These are phyloP conservation scores for Babjeviella inositovora DNA, from an alignment of 805 yeast species.

Conservation along the genomic window DNA sequence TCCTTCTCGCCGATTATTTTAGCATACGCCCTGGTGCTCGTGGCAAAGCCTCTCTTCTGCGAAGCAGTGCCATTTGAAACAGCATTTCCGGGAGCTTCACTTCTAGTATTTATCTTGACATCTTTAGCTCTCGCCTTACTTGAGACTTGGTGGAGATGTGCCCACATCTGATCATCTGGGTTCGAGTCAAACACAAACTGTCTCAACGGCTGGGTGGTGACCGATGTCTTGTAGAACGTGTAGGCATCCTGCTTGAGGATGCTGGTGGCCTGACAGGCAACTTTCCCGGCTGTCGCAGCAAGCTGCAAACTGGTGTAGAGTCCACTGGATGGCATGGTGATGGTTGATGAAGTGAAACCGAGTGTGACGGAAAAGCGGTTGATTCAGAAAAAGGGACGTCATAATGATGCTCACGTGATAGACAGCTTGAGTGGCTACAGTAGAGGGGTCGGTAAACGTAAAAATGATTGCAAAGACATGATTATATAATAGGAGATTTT, in stretches of 20 bases:
- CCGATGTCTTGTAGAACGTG: slow-evolving; percentile 8
- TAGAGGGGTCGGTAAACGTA: no score
- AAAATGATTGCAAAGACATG: no score
- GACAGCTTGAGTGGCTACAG: no score
- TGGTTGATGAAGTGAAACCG: no score
- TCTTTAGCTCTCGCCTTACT: slow-evolving; percentile 10
- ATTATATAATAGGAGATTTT: no score
- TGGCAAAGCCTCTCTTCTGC: slow-evolving; percentile 1
- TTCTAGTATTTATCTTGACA: slow-evolving; percentile 3
- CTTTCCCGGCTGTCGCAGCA: slow-evolving; percentile 9
- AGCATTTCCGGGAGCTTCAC: neutral
- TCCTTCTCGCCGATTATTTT: slow-evolving; percentile 8
- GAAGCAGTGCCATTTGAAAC: neutral
- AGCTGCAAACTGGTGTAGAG: no score
- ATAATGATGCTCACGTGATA: no score
- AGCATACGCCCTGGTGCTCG: slow-evolving; percentile 4
- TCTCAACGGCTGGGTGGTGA: slow-evolving; percentile 7
- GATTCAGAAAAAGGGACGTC: no score
- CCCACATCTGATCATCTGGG: no score
- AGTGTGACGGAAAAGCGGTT: no score
- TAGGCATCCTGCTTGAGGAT: slow-evolving; percentile 7
- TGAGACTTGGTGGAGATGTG: slow-evolving; percentile 3
- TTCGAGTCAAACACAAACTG: no score
- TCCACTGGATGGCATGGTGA: no score
- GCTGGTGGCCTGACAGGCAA: slow-evolving; percentile 6